A percentile compares a stretch with the other conserved stretches of the same genome.
Conservation (phyloP, 805 yeast species). For the Isabelozyma heimii region DNA sequence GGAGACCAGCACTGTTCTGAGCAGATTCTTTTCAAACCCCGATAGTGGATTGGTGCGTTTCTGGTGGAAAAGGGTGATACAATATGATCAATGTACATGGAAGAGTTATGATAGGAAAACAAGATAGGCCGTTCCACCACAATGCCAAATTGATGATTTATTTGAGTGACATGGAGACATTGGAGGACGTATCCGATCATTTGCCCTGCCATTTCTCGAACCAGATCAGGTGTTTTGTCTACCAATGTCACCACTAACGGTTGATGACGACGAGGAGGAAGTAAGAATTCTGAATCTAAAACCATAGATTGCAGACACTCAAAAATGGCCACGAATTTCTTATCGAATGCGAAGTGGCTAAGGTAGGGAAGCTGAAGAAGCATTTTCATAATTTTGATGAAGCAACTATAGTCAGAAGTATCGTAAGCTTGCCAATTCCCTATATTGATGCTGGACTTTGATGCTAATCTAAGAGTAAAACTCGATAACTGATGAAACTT, state of each 20-base stretch:
- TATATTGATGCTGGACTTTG: slow-evolving; percentile 2
- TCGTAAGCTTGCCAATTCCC: slow-evolving; percentile 1
- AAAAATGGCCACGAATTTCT: neutral
- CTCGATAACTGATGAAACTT: slow-evolving; percentile 3
- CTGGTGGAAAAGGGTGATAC: slow-evolving; percentile 1
- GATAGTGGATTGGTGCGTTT: slow-evolving; percentile 2
- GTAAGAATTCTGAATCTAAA: neutral
- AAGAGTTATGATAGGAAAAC: slow-evolving; percentile 16
- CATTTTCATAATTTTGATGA: neutral
- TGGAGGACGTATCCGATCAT: slow-evolving; percentile 10
- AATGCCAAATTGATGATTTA: slow-evolving; percentile 26
- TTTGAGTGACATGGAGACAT: slow-evolving; percentile 7
- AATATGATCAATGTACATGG: slow-evolving; percentile 13
- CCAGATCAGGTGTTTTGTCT: neutral
- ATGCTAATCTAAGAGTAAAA: slow-evolving; percentile 5
- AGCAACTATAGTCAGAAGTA: neutral
- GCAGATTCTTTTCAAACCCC: slow-evolving; percentile 11
- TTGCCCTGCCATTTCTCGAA: slow-evolving; percentile 5
- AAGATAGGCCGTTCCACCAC: slow-evolving; percentile 22
- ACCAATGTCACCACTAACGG: neutral
- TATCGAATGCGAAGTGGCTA: neutral
- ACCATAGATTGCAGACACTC: neutral
- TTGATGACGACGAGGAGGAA: neutral
- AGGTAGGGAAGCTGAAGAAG: neutral
- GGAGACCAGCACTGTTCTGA: slow-evolving; percentile 32